phyloP scores from a whole-genome alignment of 495 filamentous ascomycete species.

The Penicillium salamii region DNA sequence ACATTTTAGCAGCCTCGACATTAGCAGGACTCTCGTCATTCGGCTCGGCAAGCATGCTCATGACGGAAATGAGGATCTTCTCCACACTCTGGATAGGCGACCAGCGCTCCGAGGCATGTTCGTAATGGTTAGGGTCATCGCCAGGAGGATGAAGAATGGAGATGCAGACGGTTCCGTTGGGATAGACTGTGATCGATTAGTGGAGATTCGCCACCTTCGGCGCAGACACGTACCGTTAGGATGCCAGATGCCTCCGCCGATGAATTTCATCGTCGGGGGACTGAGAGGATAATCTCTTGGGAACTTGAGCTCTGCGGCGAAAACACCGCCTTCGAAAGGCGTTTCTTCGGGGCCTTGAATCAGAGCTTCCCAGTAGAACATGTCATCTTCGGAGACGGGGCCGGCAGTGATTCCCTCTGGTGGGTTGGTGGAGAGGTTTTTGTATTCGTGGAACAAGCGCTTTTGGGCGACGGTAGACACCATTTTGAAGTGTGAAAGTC shows the following conservation, averaged over 20 bases:
- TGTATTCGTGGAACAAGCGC: slow-evolving; percentile 97
- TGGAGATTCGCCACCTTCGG: not conserved
- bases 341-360: slow-evolving; percentile 95
- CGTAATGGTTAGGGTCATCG: slow-evolving; percentile 98
- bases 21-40: slow-evolving; percentile 99
- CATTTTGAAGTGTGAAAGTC: slow-evolving; percentile 13
- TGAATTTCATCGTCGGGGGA: slow-evolving; percentile 92
- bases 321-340: slow-evolving; percentile 92
- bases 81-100: slow-evolving; percentile 94
- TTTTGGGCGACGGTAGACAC: slow-evolving; percentile 66
- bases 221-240: slow-evolving; percentile 71
- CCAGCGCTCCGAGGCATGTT: slow-evolving; percentile 94
- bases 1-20: slow-evolving; percentile 98
- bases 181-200: slow-evolving; percentile 66
- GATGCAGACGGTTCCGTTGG: slow-evolving; percentile 90
- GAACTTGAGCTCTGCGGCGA: slow-evolving; percentile 91
- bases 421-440: slow-evolving; percentile 74
- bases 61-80: slow-evolving; percentile 96
- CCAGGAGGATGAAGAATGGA: slow-evolving; percentile 97
- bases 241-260: slow-evolving; percentile 85
- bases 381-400: slow-evolving; percentile 89
- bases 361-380: slow-evolving; percentile 94
- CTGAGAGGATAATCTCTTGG: slow-evolving; percentile 93
- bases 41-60: slow-evolving; percentile 98
- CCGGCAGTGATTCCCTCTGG: slow-evolving; percentile 95